Conservation (phyloP, 202 grass and related monocot genomes). For the Elaeis oleifera region DNA sequence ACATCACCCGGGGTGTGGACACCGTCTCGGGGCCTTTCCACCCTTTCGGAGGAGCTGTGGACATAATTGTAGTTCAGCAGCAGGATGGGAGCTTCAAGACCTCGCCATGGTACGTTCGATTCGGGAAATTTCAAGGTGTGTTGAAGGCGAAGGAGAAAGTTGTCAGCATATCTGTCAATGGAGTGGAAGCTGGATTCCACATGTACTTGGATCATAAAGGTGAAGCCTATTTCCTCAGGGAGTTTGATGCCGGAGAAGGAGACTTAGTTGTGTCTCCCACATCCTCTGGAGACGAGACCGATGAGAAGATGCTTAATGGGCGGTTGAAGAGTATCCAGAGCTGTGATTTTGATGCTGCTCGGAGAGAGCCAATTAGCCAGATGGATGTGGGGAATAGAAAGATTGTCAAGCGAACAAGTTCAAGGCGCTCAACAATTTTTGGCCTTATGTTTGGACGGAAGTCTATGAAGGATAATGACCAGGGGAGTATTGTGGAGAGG, state of each 20-base stretch:
- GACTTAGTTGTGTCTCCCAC: slow-evolving; percentile 36
- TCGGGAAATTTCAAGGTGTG: slow-evolving; percentile 95
- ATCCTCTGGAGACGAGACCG: slow-evolving; percentile 47
- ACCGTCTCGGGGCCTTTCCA: slow-evolving; percentile 65
- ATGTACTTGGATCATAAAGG: slow-evolving; percentile 87
- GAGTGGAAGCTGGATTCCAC: slow-evolving; percentile 56
- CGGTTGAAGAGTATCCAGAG: slow-evolving; percentile 44
- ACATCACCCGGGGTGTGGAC: slow-evolving; percentile 48
- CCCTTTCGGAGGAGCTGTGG: slow-evolving; percentile 78
- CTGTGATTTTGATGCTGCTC: slow-evolving; percentile 29
- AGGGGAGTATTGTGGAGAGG: slow-evolving; percentile 34
- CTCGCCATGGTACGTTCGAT: slow-evolving; percentile 88
- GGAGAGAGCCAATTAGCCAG: slow-evolving; percentile 23
- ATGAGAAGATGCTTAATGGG: slow-evolving; percentile 18
- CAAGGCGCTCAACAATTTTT: slow-evolving; percentile 40
- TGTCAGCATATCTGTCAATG: slow-evolving; percentile 69
- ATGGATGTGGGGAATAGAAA: slow-evolving; percentile 28
- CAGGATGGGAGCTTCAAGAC: slow-evolving; percentile 82
- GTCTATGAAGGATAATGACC: slow-evolving; percentile 29
- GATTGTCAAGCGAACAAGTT: slow-evolving; percentile 34
- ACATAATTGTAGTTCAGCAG: slow-evolving; percentile 91
- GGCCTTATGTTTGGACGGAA: slow-evolving; percentile 69
- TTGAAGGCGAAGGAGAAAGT: slow-evolving; percentile 83
- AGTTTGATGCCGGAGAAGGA: slow-evolving; percentile 25
- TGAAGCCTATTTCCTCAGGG: slow-evolving; percentile 71